These are phyloP conservation scores for Sisymbrium altissimum DNA, from an alignment of 345 rosid genomes.

Conservation along the genomic window DNA sequence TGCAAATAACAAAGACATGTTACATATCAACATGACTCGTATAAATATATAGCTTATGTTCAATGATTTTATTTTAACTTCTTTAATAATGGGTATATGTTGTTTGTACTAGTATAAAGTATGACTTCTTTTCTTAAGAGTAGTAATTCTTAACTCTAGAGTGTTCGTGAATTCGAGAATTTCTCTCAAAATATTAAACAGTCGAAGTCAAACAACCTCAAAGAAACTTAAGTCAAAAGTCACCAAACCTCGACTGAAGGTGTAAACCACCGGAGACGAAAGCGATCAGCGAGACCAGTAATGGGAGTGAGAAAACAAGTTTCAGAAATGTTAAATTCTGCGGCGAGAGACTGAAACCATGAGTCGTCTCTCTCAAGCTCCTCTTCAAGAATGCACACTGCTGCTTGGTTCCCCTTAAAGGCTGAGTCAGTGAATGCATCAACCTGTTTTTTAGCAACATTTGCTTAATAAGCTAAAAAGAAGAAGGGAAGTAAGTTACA, in stretches of 20 bases:
- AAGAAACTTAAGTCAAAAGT: not conserved
- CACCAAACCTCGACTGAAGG: slow-evolving; percentile 38
- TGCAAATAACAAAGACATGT: not conserved
- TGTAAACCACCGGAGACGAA: slow-evolving; percentile 63
- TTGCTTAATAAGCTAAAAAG: not conserved
- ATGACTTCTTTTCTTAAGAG: not conserved
- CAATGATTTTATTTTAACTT: not conserved
- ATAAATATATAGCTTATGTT: not conserved
- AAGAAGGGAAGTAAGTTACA: not conserved
- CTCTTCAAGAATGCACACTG: slow-evolving; percentile 67
- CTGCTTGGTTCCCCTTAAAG: slow-evolving; percentile 80
- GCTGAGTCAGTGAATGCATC: slow-evolving; percentile 67
- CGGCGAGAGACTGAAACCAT: slow-evolving; percentile 62
- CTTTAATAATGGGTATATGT: too few relatives aligned
- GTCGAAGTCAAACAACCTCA: not conserved
- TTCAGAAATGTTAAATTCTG: slow-evolving; percentile 49
- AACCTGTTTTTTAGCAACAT: slow-evolving; percentile 32
- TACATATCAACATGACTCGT: not conserved
- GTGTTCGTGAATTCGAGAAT: not conserved
- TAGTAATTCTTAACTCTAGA: not conserved
- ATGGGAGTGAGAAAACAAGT: slow-evolving; percentile 42
- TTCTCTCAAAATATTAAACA: not conserved
- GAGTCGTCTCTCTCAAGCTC: slow-evolving; percentile 55
- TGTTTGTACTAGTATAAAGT: not conserved
- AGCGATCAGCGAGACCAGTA: slow-evolving; percentile 26